Evolutionary conservation across 2,329 filamentous ascomycete species (phyloP).

Genomic region (Elsinoe ampelina): DNA sequence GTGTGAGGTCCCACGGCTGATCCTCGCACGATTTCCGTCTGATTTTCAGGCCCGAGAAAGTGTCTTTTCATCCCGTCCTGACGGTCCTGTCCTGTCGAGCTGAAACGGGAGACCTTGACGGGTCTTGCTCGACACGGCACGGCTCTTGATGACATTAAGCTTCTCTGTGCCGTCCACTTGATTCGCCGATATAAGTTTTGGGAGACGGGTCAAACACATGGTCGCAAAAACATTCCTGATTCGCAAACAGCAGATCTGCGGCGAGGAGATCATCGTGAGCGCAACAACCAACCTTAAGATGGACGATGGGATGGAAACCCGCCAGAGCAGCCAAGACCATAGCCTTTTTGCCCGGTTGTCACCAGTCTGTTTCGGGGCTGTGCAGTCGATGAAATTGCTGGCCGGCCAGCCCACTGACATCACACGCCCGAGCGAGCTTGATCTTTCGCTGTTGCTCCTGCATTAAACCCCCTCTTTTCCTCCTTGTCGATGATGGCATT

Average conservation of each 20-base stretch:
- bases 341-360: not conserved
- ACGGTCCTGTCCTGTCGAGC: too few relatives aligned
- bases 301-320: not conserved
- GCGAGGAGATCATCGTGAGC: not conserved
- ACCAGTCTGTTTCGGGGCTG: slow-evolving; percentile 1
- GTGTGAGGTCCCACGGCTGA: too few relatives aligned
- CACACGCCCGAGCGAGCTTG: not conserved
- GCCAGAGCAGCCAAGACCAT: not conserved
- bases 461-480: slow-evolving; percentile 12
- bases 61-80: too few relatives aligned
- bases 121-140: not conserved
- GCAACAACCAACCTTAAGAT: not conserved
- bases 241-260: not conserved
- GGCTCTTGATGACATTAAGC: not conserved
- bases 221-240: not conserved
- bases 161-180: not conserved
- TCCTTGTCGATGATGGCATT: slow-evolving; percentile 8
- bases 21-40: not conserved
- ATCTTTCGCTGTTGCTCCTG: not conserved
- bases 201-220: not conserved
- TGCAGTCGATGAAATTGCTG: not conserved
- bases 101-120: not conserved
- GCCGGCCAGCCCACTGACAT: not conserved
- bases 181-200: too few relatives aligned
- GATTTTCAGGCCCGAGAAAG: slow-evolving; percentile 1